Conservation (phyloP, 2,329 filamentous ascomycete genomes). For the Lomentospora prolificans region DNA sequence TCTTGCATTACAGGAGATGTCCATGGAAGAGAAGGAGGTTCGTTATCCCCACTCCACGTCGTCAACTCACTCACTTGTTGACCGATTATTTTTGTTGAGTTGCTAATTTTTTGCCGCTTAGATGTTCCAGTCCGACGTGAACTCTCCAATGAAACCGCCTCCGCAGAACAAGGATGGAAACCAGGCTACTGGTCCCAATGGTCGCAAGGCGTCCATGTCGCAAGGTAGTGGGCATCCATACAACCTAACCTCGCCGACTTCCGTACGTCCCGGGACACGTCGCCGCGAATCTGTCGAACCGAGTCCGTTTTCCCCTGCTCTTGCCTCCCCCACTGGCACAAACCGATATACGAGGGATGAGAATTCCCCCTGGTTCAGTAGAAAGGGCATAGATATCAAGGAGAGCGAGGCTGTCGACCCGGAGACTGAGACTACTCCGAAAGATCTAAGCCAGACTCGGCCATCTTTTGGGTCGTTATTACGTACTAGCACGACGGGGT, state of each 20-base stretch:
- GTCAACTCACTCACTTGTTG: constrained; percentile 14
- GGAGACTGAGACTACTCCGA: constrained; percentile 25
- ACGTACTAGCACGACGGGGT: constrained; percentile 32
- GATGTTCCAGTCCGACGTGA: constrained; percentile 54
- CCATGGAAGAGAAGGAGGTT: constrained; percentile 50
- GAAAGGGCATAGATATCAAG: constrained; percentile 36
- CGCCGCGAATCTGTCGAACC: constrained; percentile 72
- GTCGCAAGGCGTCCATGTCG: constrained; percentile 77
- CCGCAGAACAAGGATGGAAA: constrained; percentile 60
- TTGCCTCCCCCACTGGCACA: constrained; percentile 52
- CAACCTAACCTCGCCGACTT: constrained; percentile 63
- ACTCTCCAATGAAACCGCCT: constrained; percentile 83
- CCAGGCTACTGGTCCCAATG: constrained; percentile 46
- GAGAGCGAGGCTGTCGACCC: constrained; percentile 42
- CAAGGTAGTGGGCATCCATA: constrained; percentile 56
- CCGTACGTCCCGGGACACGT: constrained; percentile 62
- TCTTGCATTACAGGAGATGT: constrained; percentile 63
- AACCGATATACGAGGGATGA: constrained; percentile 54
- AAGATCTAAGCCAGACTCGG: constrained; percentile 21
- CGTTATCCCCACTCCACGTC: constrained; percentile 16
- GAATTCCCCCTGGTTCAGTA: constrained; percentile 44
- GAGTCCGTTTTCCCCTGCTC: constrained; percentile 47
- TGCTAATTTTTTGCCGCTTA: not conserved
- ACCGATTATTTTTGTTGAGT: constrained; percentile 12
- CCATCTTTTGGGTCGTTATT: constrained; percentile 35